Evolutionary conservation across 768 basidiomycete genomes (phyloP).

Genomic region (Boletus tomentosulus): DNA sequence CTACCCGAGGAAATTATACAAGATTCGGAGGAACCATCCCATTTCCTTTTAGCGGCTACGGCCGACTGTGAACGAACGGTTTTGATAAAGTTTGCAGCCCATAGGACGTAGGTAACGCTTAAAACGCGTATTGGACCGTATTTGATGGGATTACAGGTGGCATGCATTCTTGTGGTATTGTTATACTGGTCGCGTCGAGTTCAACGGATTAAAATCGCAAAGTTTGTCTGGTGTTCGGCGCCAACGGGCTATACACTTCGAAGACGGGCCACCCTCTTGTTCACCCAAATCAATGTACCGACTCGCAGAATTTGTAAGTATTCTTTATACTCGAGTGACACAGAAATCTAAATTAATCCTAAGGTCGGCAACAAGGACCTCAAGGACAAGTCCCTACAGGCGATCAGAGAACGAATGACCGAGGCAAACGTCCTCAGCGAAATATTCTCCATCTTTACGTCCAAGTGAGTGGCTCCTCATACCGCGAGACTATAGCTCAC

Average conservation of each 20-base stretch:
- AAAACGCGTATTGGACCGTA: not conserved
- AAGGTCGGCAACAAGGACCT: constrained; percentile 19
- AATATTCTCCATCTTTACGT: constrained; percentile 25
- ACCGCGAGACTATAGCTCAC: not conserved
- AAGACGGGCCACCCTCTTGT: constrained; percentile 16
- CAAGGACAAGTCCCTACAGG: constrained; percentile 14
- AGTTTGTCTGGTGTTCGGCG: not conserved
- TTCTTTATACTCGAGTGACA: not conserved
- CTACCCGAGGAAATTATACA: constrained; percentile 6
- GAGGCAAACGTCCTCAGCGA: constrained; percentile 22
- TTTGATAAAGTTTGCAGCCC: constrained; percentile 8
- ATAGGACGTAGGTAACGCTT: constrained; percentile 7
- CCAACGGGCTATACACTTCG: not conserved
- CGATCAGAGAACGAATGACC: constrained; percentile 15
- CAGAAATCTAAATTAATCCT: not conserved
- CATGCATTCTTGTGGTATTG: constrained; percentile 15
- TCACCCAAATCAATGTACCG: constrained; percentile 38
- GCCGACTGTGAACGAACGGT: not conserved
- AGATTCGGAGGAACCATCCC: not conserved
- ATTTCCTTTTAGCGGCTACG: not conserved
- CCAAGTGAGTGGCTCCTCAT: constrained; percentile 10
- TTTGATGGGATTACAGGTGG: constrained; percentile 5
- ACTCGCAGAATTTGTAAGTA: constrained; percentile 29
- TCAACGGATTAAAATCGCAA: constrained; percentile 12
- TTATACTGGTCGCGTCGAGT: constrained; percentile 15